phyloP scores from a whole-genome alignment of 768 basidiomycete genomes.

The Macrolepiota albuminosa region DNA sequence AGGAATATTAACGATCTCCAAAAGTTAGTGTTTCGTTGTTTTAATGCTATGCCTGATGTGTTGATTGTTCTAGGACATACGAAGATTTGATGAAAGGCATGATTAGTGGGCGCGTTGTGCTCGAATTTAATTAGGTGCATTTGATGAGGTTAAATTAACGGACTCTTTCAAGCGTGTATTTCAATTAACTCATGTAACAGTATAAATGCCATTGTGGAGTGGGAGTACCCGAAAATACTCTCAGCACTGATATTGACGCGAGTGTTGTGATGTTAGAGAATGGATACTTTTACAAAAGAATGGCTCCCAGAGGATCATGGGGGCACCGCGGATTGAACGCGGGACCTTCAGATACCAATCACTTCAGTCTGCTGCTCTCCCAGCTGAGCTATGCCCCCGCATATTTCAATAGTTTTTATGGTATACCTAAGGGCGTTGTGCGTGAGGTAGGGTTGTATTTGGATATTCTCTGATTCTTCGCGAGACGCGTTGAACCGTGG shows the following conservation, averaged over 20 bases:
- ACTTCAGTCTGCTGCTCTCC: background rate
- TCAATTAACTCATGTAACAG: background rate
- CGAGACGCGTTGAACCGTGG: too few species aligned
- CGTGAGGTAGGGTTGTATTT: too few species aligned
- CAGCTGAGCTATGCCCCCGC: background rate
- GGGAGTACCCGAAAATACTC: background rate
- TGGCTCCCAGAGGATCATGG: background rate
- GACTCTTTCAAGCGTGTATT: background rate
- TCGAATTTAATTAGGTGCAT: constrained; percentile 21
- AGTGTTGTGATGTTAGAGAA: too few species aligned
- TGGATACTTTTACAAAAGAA: too few species aligned
- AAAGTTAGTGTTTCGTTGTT: constrained; percentile 32
- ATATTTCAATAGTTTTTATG: background rate
- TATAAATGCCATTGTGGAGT: background rate
- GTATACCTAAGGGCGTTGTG: too few species aligned
- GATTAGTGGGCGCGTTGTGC: constrained; percentile 48
- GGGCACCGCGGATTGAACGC: background rate
- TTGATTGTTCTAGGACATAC: constrained; percentile 27
- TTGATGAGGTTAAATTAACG: background rate
- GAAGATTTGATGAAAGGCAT: constrained; percentile 34
- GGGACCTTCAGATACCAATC: background rate
- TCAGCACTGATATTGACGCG: too few species aligned
- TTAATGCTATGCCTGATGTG: background rate
- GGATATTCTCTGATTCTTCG: too few species aligned
- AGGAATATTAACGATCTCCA: constrained; percentile 48